A percentile compares a stretch with the other conserved stretches of the same genome.
Conservation (phyloP, 805 yeast genomes). For the Zygosaccharomyces kombuchaensis region DNA sequence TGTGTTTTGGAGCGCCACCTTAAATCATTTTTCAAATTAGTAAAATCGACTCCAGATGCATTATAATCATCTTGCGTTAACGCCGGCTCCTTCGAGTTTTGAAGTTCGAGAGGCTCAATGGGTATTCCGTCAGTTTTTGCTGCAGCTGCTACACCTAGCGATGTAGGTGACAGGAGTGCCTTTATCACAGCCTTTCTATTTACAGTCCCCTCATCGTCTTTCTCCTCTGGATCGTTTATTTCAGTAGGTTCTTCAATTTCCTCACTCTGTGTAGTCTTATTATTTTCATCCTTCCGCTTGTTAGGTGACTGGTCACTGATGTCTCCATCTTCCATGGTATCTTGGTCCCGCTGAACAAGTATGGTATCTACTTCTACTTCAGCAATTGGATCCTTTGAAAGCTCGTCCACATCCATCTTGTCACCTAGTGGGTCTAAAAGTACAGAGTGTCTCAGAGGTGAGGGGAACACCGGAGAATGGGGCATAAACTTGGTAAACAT, state of each 20-base stretch:
- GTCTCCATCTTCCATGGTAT: not conserved
- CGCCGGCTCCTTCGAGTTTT: not conserved
- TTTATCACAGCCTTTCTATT: conserved; percentile 19
- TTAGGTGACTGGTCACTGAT: not conserved
- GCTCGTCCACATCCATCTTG: conserved; percentile 24
- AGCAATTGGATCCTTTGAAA: conserved; percentile 6
- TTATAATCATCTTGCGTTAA: not conserved
- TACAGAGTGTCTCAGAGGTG: conserved; percentile 18
- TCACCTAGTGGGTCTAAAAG: conserved; percentile 12
- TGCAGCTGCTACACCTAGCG: conserved; percentile 30
- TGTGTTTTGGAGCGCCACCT: conserved; percentile 15
- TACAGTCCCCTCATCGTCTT: conserved; percentile 1
- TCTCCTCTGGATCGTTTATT: conserved; percentile 2
- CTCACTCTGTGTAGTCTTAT: conserved; percentile 1
- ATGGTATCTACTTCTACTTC: not conserved
- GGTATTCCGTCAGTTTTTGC: conserved; percentile 20
- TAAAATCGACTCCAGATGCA: conserved; percentile 4
- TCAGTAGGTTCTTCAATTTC: conserved; percentile 2
- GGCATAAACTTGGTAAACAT: conserved; percentile 15
- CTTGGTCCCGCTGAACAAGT: not conserved
- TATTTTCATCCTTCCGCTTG: not conserved
- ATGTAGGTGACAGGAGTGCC: conserved; percentile 29
- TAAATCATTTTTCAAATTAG: conserved; percentile 14
- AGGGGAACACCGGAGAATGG: conserved; percentile 17
- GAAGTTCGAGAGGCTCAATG: not conserved